phyloP scores from a whole-genome alignment of 2,329 filamentous ascomycete genomes.

The Phialophora chinensis region DNA sequence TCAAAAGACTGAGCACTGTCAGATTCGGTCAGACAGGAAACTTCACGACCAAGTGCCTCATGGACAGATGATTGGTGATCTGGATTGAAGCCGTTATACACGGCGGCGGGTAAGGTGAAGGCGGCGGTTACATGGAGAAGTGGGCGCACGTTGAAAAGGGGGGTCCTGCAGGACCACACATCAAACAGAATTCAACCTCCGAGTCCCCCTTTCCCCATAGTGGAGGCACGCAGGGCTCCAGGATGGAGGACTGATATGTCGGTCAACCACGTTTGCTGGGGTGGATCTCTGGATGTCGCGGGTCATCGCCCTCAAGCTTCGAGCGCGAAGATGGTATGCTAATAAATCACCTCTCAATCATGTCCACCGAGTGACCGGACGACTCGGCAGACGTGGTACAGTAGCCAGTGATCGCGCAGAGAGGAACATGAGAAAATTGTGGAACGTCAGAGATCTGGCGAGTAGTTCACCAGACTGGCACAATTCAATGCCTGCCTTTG shows the following conservation, averaged over 20 bases:
- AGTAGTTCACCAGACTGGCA: not conserved
- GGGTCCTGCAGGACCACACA: not conserved
- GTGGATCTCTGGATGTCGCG: not conserved
- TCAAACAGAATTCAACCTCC: not conserved
- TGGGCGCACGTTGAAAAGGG: not conserved
- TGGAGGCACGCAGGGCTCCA: not conserved
- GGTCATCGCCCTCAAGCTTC: not conserved
- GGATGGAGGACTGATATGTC: not conserved
- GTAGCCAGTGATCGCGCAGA: constrained; percentile 4
- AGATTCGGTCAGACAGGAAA: not conserved
- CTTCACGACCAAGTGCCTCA: not conserved
- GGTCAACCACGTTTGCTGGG: constrained; percentile 9
- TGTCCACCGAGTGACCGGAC: not conserved
- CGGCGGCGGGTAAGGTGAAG: constrained; percentile 8
- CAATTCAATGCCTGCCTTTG: not conserved
- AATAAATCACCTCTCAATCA: not conserved
- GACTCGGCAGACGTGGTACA: not conserved
- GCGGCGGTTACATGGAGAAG: constrained; percentile 9
- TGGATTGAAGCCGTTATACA: constrained; percentile 9
- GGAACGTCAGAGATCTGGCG: not conserved
- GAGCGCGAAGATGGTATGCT: not conserved
- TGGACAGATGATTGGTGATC: constrained; percentile 13
- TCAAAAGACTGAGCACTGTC: not conserved
- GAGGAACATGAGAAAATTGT: not conserved
- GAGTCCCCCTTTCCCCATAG: not conserved